Evolutionary conservation across 106 monocot species (phyloP).

Genomic region (Dactylorhiza incarnata): DNA sequence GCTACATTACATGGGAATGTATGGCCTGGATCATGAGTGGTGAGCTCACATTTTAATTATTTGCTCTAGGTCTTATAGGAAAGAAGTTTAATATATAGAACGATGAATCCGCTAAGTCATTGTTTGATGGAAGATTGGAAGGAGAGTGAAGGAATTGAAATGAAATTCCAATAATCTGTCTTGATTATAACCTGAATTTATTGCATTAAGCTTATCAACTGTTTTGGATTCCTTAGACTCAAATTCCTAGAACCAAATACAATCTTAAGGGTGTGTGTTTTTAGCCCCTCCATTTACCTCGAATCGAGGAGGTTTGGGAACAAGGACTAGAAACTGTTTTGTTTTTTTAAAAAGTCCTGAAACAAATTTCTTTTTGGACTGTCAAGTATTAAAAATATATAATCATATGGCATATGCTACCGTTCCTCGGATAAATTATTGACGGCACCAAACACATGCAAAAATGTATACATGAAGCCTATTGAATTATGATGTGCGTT

Average conservation of each 20-base stretch:
- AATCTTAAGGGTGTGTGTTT: neutral
- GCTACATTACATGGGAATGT: slow-evolving; percentile 8
- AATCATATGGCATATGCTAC: no score
- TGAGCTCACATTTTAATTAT: neutral
- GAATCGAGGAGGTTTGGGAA: no score
- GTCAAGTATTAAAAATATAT: no score
- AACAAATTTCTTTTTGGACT: no score
- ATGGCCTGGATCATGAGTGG: slow-evolving; percentile 22
- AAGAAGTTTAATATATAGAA: neutral
- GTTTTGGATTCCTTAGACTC: neutral
- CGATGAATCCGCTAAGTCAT: neutral
- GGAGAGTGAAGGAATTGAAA: neutral
- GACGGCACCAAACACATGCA: no score
- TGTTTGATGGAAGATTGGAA: neutral
- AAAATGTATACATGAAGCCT: no score
- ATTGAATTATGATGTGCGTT: no score
- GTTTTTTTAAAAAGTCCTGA: no score
- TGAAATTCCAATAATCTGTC: neutral
- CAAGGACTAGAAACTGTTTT: no score
- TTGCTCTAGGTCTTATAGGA: neutral
- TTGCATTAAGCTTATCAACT: neutral
- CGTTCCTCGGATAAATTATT: no score
- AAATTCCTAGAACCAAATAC: neutral
- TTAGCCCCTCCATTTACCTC: no score
- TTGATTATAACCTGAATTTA: neutral